A percentile compares a stretch with the other conserved stretches of the same genome.
phyloP scores from a whole-genome alignment of 1,139 yeast genomes.

The Yamadazyma atmosphaerica region DNA sequence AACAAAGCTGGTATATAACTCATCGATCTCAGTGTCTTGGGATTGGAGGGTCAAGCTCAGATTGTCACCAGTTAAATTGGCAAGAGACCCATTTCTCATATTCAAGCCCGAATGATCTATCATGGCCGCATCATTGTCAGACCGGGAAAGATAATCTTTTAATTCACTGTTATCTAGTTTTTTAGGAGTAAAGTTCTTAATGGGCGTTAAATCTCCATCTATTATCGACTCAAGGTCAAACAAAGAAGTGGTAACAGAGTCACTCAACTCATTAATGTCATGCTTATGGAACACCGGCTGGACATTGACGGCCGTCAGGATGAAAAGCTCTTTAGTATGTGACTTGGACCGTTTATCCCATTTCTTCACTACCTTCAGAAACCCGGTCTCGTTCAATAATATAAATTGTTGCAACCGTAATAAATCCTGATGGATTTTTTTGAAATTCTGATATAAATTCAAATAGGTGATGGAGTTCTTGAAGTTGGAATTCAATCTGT shows the following conservation, averaged over 20 bases:
- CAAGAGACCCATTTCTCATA: conserved; percentile 10
- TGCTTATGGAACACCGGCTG: conserved; percentile 95
- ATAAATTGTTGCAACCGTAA: conserved; percentile 89
- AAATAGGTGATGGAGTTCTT: conserved; percentile 45
- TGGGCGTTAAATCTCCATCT: conserved; percentile 60
- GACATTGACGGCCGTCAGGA: conserved; percentile 90
- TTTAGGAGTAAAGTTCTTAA: conserved; percentile 15
- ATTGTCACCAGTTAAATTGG: conserved; percentile 6
- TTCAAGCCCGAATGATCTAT: neutral
- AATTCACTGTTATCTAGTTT: conserved; percentile 4
- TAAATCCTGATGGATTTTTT: conserved; percentile 84
- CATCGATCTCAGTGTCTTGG: conserved; percentile 53
- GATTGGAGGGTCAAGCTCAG: neutral
- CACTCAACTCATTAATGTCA: conserved; percentile 83
- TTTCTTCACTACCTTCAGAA: conserved; percentile 89
- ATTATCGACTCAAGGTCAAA: conserved; percentile 84
- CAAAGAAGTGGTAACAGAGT: conserved; percentile 71
- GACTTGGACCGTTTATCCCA: conserved; percentile 98
- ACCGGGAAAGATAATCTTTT: conserved; percentile 5
- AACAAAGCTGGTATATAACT: conserved; percentile 65
- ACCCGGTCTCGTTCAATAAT: conserved; percentile 92
- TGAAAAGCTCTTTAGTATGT: conserved; percentile 87
- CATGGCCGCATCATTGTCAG: neutral
- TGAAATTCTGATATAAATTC: conserved; percentile 79
- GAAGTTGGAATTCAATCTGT: conserved; percentile 27